Conservation (phyloP, 2,329 filamentous ascomycete genomes). For the Neocucurbitaria cava region DNA sequence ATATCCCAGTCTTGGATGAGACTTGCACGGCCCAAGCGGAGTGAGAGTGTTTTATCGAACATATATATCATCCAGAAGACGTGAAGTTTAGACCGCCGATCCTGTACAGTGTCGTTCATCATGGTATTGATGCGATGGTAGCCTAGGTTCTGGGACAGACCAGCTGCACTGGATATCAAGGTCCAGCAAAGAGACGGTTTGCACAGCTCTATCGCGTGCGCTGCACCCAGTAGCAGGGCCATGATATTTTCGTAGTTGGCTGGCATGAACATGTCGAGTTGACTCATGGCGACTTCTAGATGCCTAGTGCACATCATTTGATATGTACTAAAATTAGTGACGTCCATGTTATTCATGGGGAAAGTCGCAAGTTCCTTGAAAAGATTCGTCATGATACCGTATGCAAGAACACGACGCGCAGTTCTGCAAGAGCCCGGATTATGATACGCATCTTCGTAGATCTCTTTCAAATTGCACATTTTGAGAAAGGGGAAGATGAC, state of each 20-base stretch:
- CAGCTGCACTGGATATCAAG: conserved; percentile 40
- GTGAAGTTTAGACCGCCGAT: conserved; percentile 37
- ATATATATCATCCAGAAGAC: conserved; percentile 50
- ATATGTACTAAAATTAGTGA: conserved; percentile 9
- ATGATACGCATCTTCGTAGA: conserved; percentile 35
- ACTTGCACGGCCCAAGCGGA: conserved; percentile 47
- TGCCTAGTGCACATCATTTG: conserved; percentile 47
- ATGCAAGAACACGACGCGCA: conserved; percentile 37
- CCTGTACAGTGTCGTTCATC: conserved; percentile 39
- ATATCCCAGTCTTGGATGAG: conserved; percentile 51
- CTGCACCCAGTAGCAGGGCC: conserved; percentile 40
- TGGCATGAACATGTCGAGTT: conserved; percentile 43
- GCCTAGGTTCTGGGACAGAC: conserved; percentile 42
- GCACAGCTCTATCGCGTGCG: conserved; percentile 43
- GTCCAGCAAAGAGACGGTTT: conserved; percentile 46
- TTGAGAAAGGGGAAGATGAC: conserved; percentile 42
- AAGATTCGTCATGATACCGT: conserved; percentile 38
- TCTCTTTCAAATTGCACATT: conserved; percentile 32
- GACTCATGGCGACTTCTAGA: conserved; percentile 49
- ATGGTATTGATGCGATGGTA: conserved; percentile 47
- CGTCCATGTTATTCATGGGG: conserved; percentile 19
- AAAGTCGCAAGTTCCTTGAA: conserved; percentile 36
- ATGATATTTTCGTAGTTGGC: conserved; percentile 47
- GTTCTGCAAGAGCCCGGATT: conserved; percentile 24
- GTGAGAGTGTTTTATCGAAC: conserved; percentile 48